These are phyloP conservation scores for Talaromyces sp. DNA, from an alignment of 2,329 filamentous ascomycete genomes.

Conservation along the genomic window DNA sequence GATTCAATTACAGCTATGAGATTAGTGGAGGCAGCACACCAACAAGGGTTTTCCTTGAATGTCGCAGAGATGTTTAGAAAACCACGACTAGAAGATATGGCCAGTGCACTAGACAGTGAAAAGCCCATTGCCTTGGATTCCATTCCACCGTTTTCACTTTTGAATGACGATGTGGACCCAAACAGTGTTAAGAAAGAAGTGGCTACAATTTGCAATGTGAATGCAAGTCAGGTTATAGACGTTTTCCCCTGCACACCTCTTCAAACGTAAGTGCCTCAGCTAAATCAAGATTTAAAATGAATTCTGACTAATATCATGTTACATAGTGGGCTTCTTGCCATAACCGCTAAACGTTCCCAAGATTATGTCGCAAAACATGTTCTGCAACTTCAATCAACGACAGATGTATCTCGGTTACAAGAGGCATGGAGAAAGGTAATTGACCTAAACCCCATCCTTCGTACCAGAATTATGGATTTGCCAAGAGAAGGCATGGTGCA, in stretches of 20 bases:
- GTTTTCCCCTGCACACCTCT: constrained; percentile 39
- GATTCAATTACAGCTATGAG: constrained; percentile 21
- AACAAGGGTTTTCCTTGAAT: neutral
- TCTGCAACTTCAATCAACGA: neutral
- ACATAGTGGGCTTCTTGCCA: constrained; percentile 25
- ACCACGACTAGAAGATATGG: constrained; percentile 16
- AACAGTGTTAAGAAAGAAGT: neutral
- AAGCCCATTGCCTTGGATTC: neutral
- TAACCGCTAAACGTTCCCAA: constrained; percentile 33
- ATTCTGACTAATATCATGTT: neutral
- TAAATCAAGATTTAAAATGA: neutral
- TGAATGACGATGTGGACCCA: neutral
- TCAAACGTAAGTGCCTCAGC: constrained; percentile 32
- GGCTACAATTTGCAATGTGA: constrained; percentile 20
- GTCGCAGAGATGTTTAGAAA: constrained; percentile 8
- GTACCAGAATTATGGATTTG: constrained; percentile 26
- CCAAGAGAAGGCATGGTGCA: constrained; percentile 32
- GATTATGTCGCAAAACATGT: constrained; percentile 5
- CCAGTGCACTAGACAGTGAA: neutral
- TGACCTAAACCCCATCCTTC: neutral
- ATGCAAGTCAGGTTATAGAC: constrained; percentile 27
- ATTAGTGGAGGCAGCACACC: constrained; percentile 10
- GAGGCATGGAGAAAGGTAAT: neutral
- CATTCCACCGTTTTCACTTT: constrained; percentile 1
- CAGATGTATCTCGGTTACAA: neutral